Evolutionary conservation across 2,329 filamentous ascomycete species (phyloP).

Genomic region (Seiridium unicorne): DNA sequence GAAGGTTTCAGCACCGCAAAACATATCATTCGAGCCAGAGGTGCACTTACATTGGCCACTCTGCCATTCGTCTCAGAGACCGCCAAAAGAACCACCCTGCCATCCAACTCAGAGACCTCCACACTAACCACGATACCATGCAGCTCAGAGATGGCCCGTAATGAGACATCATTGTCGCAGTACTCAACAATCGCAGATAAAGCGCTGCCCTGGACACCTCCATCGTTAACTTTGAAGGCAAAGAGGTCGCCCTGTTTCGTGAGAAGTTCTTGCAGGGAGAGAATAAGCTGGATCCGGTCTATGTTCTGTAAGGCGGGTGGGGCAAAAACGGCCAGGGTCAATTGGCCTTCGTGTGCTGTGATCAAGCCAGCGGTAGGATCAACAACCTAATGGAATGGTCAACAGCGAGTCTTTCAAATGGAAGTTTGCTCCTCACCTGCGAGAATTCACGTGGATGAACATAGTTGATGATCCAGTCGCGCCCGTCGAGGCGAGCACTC

Average conservation of each 20-base stretch:
- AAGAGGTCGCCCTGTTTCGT: slow-evolving; percentile 49
- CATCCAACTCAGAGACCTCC: too few species aligned
- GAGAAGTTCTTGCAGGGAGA: slow-evolving; percentile 39
- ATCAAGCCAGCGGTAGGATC: slow-evolving; percentile 25
- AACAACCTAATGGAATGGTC: slow-evolving; percentile 19
- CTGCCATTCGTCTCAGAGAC: slow-evolving; percentile 37
- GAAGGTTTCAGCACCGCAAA: slow-evolving; percentile 3
- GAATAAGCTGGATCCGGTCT: slow-evolving; percentile 29
- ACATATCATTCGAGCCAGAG: not conserved
- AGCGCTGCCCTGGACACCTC: slow-evolving; percentile 37
- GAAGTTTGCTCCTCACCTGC: slow-evolving; percentile 25
- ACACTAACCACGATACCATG: slow-evolving; percentile 23
- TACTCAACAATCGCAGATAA: slow-evolving; percentile 53
- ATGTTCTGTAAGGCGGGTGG: slow-evolving; percentile 13
- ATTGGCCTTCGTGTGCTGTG: slow-evolving; percentile 53
- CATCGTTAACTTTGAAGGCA: slow-evolving; percentile 43
- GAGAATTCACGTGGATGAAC: slow-evolving; percentile 44
- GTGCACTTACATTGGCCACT: slow-evolving; percentile 31
- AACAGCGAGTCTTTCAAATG: too few species aligned
- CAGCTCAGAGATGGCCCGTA: slow-evolving; percentile 37
- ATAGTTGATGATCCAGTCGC: slow-evolving; percentile 46
- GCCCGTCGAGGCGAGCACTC: slow-evolving; percentile 40
- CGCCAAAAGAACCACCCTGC: slow-evolving; percentile 18
- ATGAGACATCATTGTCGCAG: slow-evolving; percentile 44
- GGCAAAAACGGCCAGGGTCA: slow-evolving; percentile 47